Conservation (phyloP, 2,329 filamentous ascomycete genomes). For the Byssoonygena ceratinophila region DNA sequence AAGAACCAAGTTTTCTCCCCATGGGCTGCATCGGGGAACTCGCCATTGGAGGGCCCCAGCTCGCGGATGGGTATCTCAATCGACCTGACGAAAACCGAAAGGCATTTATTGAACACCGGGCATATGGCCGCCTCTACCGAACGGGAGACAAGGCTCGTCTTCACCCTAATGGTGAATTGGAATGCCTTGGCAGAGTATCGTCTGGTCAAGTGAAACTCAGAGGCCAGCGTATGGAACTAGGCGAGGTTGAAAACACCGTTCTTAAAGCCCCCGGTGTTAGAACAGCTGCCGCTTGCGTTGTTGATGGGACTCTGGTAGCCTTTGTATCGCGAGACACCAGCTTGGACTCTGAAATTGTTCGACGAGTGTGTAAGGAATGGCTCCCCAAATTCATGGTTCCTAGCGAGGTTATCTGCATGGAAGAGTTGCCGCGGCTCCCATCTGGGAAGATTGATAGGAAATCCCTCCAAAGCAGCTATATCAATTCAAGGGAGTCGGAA, state of each 20-base stretch:
- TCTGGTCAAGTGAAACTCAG: constrained; percentile 77
- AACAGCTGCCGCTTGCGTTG: constrained; percentile 55
- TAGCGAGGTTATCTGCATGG: constrained; percentile 54
- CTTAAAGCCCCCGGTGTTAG: constrained; percentile 53
- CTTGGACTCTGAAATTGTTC: constrained; percentile 38
- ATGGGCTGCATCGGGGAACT: constrained; percentile 65
- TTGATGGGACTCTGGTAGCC: constrained; percentile 58
- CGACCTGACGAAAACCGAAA: constrained; percentile 60
- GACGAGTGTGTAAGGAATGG: constrained; percentile 58
- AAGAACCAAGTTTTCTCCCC: constrained; percentile 46
- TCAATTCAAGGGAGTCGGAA: constrained; percentile 20
- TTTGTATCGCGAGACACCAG: constrained; percentile 54
- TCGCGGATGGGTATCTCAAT: constrained; percentile 74
- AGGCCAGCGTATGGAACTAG: constrained; percentile 74
- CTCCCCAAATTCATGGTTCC: constrained; percentile 78
- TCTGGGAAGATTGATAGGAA: constrained; percentile 77
- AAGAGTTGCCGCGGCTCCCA: constrained; percentile 60
- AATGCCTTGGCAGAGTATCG: constrained; percentile 70
- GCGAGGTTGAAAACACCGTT: constrained; percentile 69
- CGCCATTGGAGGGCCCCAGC: constrained; percentile 66
- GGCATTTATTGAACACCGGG: constrained; percentile 56
- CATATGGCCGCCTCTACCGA: constrained; percentile 62
- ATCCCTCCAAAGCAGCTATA: constrained; percentile 48
- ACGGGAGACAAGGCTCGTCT: constrained; percentile 76
- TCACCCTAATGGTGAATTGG: constrained; percentile 56